Base-by-base conservation (phyloP, 495 filamentous ascomycete species). In the Tuber indicum region DNA sequence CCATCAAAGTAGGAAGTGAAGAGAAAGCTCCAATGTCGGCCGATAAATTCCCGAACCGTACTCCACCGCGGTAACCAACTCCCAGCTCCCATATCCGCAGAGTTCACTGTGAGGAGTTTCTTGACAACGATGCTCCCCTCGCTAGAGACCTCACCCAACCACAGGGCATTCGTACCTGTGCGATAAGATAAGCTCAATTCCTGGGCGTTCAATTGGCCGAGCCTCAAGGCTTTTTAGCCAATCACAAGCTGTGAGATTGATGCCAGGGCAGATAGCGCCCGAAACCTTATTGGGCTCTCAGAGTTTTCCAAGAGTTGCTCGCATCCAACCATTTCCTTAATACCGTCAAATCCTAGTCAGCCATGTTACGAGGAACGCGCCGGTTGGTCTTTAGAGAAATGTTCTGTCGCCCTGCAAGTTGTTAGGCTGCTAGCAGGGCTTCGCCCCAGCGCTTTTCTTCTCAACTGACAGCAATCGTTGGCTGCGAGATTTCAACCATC, bases 141-240 rank as follows among this genome's bases (percentile, higher is more conserved):
- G 58, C 26, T 16, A 66, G 58, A 66, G 58, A 8, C 14, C 26
- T 36, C 58, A 32, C 14, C 58, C 58, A 66, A 66, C 58, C 58
- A 66, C n/a, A 66, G 32, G 58, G 14, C 26, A 36, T 66, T 36
- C 26, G 58, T 66, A 66, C 58, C 58, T 66, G 58, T 66, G 58
- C 14, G 26, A 66, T 66, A 66, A 66, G 36, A 66, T 66, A 66
- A 66, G 58, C 58, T 66, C 58, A 66, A 66, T 66, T 36, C 58
- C 14, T 14, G 4, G 58, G 58, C 1, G 26, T 19, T 66, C 58
- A 26, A 66, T 66, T 66, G 58, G 58, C 16, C 16, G 14, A 6
- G 16, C 32, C 5, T 9, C 58, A 32, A 36, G 36, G 58, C 17
- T 32, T 12, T 36, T 32, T 26, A 66, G n/a, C 26, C 58, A 66